Base-by-base conservation (phyloP, 2,329 filamentous ascomycete genomes). In the Trichophyton schoenleinii region DNA sequence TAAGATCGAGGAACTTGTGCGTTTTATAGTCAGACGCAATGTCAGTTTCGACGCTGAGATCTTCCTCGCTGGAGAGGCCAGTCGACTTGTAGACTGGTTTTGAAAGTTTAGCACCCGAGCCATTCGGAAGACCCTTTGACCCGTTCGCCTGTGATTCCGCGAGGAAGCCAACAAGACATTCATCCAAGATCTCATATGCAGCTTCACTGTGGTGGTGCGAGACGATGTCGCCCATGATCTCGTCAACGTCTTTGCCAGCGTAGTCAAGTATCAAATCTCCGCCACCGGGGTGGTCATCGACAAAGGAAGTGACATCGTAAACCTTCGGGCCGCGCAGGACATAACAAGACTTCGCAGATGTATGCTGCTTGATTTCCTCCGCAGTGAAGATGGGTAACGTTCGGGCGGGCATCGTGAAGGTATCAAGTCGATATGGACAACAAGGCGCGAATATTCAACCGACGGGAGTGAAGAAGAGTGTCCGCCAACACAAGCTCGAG, bases 121-220 rank as follows among this genome's bases (percentile, higher is more conserved):
- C 75, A 3, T 64, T 70, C 22, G 49, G 85, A 77, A 64, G 81
- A 71, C 70, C 66, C 65, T 18, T 68, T 13, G 55, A 58, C 2
- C 58, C 58, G 15, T 59, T 49, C 4, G 11, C 42, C 9, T 41
- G 55, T 38, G 18, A 20, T 61, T 71, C 67, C 60, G 71, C 73
- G 38, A 96, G 78, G 69, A 95, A 95, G 15, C 90, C 94, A 63
- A 97, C 80, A 15, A 92, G 81, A 53, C 84, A 87, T 46, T 97
- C 94, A 53, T 95, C 89, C 28, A 99, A 80, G 13, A 97, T 88
- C 69, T 97, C 92, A 75, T 96, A 99, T n/a, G 94, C 94, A 1
- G 91, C 82, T 64, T 97, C 91, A 57, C 88, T 90, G 73, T 99
- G 94, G 49, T 80, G 77, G 71, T 99, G 94, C 38, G 91, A 96